Base-by-base conservation (phyloP, 257 asterid species). In the Paraleonurus japonicus region DNA sequence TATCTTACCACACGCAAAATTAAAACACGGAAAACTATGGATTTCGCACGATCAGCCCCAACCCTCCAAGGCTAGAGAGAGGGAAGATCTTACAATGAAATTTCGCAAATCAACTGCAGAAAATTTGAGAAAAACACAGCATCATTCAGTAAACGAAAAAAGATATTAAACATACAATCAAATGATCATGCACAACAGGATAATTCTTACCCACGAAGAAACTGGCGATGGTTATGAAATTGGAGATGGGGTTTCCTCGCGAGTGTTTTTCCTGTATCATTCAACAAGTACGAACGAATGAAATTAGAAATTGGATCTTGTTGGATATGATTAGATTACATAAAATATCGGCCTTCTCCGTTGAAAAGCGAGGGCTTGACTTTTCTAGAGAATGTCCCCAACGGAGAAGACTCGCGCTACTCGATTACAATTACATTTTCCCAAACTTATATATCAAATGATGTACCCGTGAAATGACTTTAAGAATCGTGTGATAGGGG, bases 331-430 rank as follows among this genome's bases (percentile, higher is more conserved):
- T 61, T 63, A 48, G 76, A 24, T 48, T 41, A 11, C 16, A 12
- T 13, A 70, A 32, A 76, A 47, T n/a, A 22, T 61, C 35, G 72
- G 70, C 70, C 71, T 71, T 72, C 85, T 72, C 87, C 74, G 75
- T 70, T 74, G 80, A 80, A 72, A 66, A 61, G 64, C 57, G 69
- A 50, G 57, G 20, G 66, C 54, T 67, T 63, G 76, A 72, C 79
- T 65, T 76, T 80, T 77, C 64, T 47, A 28, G 37, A 61, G 57
- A 67, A 60, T 71, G 57, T 67, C 73, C 58, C 50, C 54, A 78
- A 72, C 72, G 81, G 79, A 75, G 81, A 75, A 67, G 69, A 67
- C 66, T 7, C 30, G 27, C 19, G 6, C 2, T 3, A 27, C 9
- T 13, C 13, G 10, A 11, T 13, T 57, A 26, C 19, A 57, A 24